Conservation (phyloP, 1,139 yeast species). For the Taphrina communis region DNA sequence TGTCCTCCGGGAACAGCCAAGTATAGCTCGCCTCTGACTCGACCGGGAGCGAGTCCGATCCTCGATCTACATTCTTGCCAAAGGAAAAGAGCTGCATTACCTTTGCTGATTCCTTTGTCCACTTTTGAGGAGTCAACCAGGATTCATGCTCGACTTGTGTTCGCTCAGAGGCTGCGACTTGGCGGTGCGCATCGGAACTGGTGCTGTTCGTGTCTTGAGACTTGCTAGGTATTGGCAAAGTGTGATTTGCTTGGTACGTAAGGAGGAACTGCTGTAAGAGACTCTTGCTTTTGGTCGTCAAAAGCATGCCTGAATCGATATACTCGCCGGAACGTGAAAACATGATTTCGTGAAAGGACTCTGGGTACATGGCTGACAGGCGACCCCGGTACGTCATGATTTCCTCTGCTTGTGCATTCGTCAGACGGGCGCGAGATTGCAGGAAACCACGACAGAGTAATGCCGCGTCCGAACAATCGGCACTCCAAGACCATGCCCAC, state of each 20-base stretch:
- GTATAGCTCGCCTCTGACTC: not conserved
- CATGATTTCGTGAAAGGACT: not conserved
- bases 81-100: conserved; percentile 10
- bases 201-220: not conserved
- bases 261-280: not conserved
- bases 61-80: not conserved
- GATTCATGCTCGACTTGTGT: conserved; percentile 1
- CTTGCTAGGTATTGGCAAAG: not conserved
- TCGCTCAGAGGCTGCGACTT: not conserved
- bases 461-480: not conserved
- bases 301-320: conserved; percentile 2
- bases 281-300: not conserved
- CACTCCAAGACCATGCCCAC: conserved; percentile 23
- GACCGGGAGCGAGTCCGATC: not conserved
- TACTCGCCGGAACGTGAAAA: not conserved
- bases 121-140: conserved; percentile 27
- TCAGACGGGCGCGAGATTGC: not conserved
- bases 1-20: conserved; percentile 1
- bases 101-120: conserved; percentile 18
- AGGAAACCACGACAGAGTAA: conserved; percentile 10
- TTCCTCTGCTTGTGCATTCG: conserved; percentile 13
- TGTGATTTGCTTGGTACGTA: not conserved
- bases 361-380: not conserved
- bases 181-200: not conserved
- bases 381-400: conserved; percentile 1